These are phyloP conservation scores for Neurospora hispaniola DNA, from an alignment of 495 filamentous ascomycete species.

Conservation along the genomic window DNA sequence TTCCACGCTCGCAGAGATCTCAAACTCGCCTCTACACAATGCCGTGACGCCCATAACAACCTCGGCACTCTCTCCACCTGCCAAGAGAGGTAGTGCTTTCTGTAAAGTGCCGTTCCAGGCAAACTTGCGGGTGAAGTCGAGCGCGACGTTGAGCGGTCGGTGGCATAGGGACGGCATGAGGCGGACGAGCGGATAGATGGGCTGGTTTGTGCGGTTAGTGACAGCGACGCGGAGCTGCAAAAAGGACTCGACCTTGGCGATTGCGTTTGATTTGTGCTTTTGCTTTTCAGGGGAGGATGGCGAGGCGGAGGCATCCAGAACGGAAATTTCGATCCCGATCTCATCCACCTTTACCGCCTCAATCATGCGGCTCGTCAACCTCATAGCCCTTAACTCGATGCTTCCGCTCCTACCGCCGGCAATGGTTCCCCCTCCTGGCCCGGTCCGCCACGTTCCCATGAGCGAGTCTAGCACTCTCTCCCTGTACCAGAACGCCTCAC, in stretches of 20 bases:
- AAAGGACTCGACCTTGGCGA: conserved; percentile 59
- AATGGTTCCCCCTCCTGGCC: conserved; percentile 12
- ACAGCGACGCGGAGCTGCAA: conserved; percentile 56
- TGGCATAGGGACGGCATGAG: conserved; percentile 67
- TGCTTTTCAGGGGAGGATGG: conserved; percentile 7
- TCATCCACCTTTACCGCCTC: conserved; percentile 77
- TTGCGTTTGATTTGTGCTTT: conserved; percentile 24
- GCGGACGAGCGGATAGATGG: conserved; percentile 63
- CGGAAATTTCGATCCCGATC: conserved; percentile 53
- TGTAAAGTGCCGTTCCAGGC: conserved; percentile 80
- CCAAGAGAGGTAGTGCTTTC: conserved; percentile 52
- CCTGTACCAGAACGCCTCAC: conserved; percentile 89
- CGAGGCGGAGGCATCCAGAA: conserved; percentile 24
- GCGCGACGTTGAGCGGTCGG: conserved; percentile 59
- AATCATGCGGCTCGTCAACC: conserved; percentile 68
- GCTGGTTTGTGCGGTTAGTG: conserved; percentile 56
- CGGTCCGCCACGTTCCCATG: conserved; percentile 50
- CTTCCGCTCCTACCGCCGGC: conserved; percentile 52
- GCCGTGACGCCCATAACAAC: conserved; percentile 56
- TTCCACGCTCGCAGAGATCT: conserved; percentile 71
- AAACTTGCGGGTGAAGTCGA: conserved; percentile 75
- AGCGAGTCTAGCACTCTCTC: conserved; percentile 69
- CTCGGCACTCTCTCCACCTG: conserved; percentile 41
- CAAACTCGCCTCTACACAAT: conserved; percentile 71
- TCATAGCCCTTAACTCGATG: conserved; percentile 64